Evolutionary conservation across 768 basidiomycete genomes (phyloP).

Genomic region (Suillus paluster): DNA sequence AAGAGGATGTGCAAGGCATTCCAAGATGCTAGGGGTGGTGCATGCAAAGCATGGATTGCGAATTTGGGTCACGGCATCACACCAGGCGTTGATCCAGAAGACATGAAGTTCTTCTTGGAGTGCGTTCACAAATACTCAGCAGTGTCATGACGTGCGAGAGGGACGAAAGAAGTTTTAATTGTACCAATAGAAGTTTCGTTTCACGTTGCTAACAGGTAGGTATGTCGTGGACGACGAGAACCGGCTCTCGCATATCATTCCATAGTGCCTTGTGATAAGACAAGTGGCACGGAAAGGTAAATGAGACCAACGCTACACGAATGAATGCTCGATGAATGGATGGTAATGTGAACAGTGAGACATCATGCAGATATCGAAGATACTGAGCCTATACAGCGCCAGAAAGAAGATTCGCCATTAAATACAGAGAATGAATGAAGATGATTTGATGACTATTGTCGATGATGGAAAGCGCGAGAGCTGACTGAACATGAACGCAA

Average conservation of each 20-base stretch:
- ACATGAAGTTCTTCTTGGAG: constrained; percentile 89
- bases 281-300: background rate
- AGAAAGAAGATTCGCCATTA: constrained; percentile 28
- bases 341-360: constrained; percentile 13
- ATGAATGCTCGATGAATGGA: constrained; percentile 9
- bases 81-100: constrained; percentile 93
- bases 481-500: constrained; percentile 20
- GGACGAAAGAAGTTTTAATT: background rate
- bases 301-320: constrained; percentile 9
- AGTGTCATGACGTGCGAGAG: constrained; percentile 1
- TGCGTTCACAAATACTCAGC: constrained; percentile 85
- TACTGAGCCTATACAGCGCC: constrained; percentile 37
- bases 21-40: constrained; percentile 50
- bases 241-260: constrained; percentile 4
- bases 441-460: constrained; percentile 13
- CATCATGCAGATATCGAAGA: constrained; percentile 14
- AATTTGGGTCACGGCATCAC: constrained; percentile 98
- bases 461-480: constrained; percentile 4
- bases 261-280: constrained; percentile 2
- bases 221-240: background rate
- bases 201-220: background rate
- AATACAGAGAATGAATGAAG: constrained; percentile 26
- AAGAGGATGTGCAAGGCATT: constrained; percentile 85
- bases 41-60: constrained; percentile 84
- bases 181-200: background rate